These are phyloP conservation scores for Sedum album DNA, from an alignment of 164 flowering plant species.

Conservation along the genomic window DNA sequence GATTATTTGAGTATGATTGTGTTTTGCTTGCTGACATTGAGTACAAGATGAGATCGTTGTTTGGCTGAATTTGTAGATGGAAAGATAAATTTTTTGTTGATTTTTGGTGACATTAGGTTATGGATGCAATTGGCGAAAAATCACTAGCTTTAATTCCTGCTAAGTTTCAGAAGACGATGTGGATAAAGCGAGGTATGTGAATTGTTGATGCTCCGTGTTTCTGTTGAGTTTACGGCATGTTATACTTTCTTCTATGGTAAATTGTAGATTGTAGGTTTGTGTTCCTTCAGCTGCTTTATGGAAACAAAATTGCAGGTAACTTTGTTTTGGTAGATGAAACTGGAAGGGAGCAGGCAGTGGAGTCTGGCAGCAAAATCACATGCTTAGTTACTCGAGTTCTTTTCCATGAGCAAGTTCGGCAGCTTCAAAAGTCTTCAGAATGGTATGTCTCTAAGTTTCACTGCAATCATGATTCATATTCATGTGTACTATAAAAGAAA, in stretches of 20 bases:
- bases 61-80: neutral
- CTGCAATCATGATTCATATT: neutral
- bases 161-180: conserved; percentile 79
- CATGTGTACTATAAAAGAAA: too few species aligned
- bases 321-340: conserved; percentile 85
- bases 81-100: neutral
- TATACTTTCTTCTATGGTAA: too few species aligned
- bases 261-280: too few species aligned
- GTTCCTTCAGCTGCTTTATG: too few species aligned
- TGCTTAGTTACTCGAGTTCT: conserved; percentile 74
- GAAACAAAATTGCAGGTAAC: conserved; percentile 74
- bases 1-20: neutral
- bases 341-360: conserved; percentile 71
- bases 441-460: conserved; percentile 37
- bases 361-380: conserved; percentile 79
- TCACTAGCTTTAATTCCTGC: conserved; percentile 78
- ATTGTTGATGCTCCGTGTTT: too few species aligned
- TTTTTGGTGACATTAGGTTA: conserved; percentile 33
- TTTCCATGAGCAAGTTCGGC: conserved; percentile 54
- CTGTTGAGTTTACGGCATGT: too few species aligned
- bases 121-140: too few species aligned
- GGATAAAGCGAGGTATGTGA: conserved; percentile 73
- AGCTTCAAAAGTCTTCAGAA: conserved; percentile 65
- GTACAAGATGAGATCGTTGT: neutral
- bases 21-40: neutral